phyloP scores from a whole-genome alignment of 306 rosid species.

The Acacia melanoxylon region DNA sequence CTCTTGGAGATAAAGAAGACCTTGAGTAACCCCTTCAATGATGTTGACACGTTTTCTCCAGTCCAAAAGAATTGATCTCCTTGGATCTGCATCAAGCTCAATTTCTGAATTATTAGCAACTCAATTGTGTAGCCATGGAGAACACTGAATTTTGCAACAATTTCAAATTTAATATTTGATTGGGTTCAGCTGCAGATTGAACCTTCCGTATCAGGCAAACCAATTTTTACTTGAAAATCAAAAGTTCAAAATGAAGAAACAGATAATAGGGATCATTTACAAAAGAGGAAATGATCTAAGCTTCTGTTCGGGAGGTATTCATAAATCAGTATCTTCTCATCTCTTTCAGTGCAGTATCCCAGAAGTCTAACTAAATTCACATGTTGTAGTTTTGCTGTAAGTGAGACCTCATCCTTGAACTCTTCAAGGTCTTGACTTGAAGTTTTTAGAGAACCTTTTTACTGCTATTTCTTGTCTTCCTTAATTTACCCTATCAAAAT shows the following conservation, averaged over 20 bases:
- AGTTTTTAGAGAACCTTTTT: constrained; percentile 49
- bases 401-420: background rate
- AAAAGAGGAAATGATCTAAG: constrained; percentile 53
- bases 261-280: constrained; percentile 19
- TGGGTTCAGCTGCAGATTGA: background rate
- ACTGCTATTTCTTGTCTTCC: constrained; percentile 49
- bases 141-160: background rate
- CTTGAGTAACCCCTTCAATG: constrained; percentile 69
- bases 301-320: constrained; percentile 58
- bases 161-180: constrained; percentile 11
- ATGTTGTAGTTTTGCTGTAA: constrained; percentile 56
- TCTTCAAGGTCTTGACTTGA: constrained; percentile 49
- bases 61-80: constrained; percentile 36
- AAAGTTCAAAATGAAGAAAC: background rate
- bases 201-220: background rate
- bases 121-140: background rate
- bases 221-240: background rate
- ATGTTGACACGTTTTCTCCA: constrained; percentile 56
- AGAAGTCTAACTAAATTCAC: constrained; percentile 56
- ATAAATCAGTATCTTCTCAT: constrained; percentile 54
- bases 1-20: constrained; percentile 78
- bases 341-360: constrained; percentile 47
- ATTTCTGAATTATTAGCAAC: constrained; percentile 10
- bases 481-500: constrained; percentile 46
- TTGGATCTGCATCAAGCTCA: constrained; percentile 48